Percentiles rank a stretch among this genome's conserved stretches.
Conservation (phyloP, 768 basidiomycete species). For the Phallus indusiatus region DNA sequence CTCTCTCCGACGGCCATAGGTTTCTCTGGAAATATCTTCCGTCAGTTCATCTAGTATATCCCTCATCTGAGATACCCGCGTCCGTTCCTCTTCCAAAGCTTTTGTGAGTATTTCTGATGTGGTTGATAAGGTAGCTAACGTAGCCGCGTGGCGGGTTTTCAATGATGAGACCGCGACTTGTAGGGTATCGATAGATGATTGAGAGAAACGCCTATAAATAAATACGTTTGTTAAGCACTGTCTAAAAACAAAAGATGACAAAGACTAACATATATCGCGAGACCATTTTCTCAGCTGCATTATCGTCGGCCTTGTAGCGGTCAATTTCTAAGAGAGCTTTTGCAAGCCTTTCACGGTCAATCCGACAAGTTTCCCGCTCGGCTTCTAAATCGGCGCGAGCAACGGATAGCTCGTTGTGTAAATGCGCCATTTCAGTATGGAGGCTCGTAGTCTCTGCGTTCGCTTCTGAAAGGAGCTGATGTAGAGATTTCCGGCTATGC, state of each 20-base stretch:
- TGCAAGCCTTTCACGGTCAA: slow-evolving; percentile 37
- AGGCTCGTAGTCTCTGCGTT: slow-evolving; percentile 37
- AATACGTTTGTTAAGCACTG: background rate
- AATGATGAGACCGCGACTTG: slow-evolving; percentile 51
- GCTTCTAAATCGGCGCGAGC: slow-evolving; percentile 35
- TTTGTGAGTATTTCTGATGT: slow-evolving; percentile 38
- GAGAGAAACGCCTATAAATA: slow-evolving; percentile 69
- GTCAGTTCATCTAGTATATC: slow-evolving; percentile 58
- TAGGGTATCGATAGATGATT: slow-evolving; percentile 57
- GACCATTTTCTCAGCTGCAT: slow-evolving; percentile 74
- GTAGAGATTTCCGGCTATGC: slow-evolving; percentile 40
- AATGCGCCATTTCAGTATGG: slow-evolving; percentile 31
- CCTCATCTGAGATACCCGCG: slow-evolving; percentile 41
- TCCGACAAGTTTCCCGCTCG: slow-evolving; percentile 33
- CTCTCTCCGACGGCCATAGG: slow-evolving; percentile 64
- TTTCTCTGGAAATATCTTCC: slow-evolving; percentile 60
- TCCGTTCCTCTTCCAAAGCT: slow-evolving; percentile 34
- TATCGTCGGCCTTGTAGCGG: slow-evolving; percentile 51
- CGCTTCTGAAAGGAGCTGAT: slow-evolving; percentile 40
- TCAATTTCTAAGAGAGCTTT: slow-evolving; percentile 43
- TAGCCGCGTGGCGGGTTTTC: slow-evolving; percentile 53
- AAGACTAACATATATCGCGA: slow-evolving; percentile 68
- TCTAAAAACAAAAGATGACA: background rate
- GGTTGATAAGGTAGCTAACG: slow-evolving; percentile 43
- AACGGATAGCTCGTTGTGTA: slow-evolving; percentile 36